phyloP scores from a whole-genome alignment of 2,329 filamentous ascomycete species.

The Hypoxylon sp. region DNA sequence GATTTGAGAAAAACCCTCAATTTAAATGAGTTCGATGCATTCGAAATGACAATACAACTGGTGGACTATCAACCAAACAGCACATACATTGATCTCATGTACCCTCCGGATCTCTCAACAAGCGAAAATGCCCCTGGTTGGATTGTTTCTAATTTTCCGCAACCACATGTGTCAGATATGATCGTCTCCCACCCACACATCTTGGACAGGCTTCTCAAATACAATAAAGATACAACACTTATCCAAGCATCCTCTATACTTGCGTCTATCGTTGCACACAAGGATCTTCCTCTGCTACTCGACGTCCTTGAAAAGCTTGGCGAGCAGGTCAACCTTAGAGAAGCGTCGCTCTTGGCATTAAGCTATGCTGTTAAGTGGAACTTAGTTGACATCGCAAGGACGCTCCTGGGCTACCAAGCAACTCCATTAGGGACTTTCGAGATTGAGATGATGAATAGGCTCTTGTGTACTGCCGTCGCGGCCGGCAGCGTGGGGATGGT shows the following conservation, averaged over 20 bases:
- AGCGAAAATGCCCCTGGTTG: conserved; percentile 6
- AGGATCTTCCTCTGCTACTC: conserved; percentile 5
- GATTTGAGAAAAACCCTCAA: conserved; percentile 10
- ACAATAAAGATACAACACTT: conserved; percentile 8
- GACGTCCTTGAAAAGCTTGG: conserved; percentile 18
- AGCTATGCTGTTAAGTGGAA: conserved; percentile 7
- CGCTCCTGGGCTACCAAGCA: conserved; percentile 14
- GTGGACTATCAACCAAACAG: conserved; percentile 7
- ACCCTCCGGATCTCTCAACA: neutral
- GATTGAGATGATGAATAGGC: neutral
- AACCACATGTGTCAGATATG: neutral
- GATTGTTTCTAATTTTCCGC: conserved; percentile 10
- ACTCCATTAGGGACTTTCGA: conserved; percentile 5
- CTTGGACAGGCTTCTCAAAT: conserved; percentile 14
- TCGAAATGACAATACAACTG: conserved; percentile 17
- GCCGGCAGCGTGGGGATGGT: conserved; percentile 16
- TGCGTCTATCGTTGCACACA: conserved; percentile 13
- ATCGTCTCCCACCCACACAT: conserved; percentile 9
- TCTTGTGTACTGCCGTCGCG: conserved; percentile 2
- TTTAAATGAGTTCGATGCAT: conserved; percentile 24
- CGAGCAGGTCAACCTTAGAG: conserved; percentile 1
- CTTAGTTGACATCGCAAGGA: conserved; percentile 21
- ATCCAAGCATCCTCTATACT: conserved; percentile 10
- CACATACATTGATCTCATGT: conserved; percentile 18
- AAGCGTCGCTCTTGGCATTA: conserved; percentile 5